A percentile compares a stretch with the other conserved stretches of the same genome.
These are phyloP conservation scores for Termitomyces sp. DNA, from an alignment of 768 basidiomycete genomes.

Conservation along the genomic window DNA sequence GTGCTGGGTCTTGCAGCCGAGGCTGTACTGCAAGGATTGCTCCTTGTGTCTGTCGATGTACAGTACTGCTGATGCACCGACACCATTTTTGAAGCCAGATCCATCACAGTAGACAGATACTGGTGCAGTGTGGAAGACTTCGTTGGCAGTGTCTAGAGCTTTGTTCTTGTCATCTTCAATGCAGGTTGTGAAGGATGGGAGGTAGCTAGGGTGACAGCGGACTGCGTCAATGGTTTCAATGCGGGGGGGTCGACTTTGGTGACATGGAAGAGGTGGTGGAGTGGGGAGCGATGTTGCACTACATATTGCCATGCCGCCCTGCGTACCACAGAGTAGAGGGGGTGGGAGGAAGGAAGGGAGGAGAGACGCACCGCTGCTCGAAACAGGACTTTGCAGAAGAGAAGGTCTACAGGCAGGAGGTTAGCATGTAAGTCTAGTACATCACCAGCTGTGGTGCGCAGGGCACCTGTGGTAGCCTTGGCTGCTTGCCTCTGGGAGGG, in stretches of 20 bases:
- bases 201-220: background rate
- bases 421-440: conserved; percentile 6
- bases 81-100: conserved; percentile 6
- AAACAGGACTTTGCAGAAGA: background rate
- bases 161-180: background rate
- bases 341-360: conserved; percentile 5
- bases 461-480: background rate
- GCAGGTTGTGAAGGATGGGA: background rate
- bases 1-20: background rate
- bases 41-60: background rate
- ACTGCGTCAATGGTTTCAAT: background rate
- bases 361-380: background rate
- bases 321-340: background rate
- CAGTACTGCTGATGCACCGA: conserved; percentile 5
- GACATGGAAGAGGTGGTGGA: conserved; percentile 3
- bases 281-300: conserved; percentile 2
- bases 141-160: background rate
- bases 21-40: background rate
- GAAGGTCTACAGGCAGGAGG: conserved; percentile 1
- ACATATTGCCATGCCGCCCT: background rate
- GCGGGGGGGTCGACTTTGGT: background rate
- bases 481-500: background rate
- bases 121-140: background rate
- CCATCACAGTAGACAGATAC: conserved; percentile 8
- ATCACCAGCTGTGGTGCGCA: background rate